Evolutionary conservation across 2,329 filamentous ascomycete species (phyloP), one percentile per base, ranked within the genome.

Genomic region (Onygenales sp.): DNA sequence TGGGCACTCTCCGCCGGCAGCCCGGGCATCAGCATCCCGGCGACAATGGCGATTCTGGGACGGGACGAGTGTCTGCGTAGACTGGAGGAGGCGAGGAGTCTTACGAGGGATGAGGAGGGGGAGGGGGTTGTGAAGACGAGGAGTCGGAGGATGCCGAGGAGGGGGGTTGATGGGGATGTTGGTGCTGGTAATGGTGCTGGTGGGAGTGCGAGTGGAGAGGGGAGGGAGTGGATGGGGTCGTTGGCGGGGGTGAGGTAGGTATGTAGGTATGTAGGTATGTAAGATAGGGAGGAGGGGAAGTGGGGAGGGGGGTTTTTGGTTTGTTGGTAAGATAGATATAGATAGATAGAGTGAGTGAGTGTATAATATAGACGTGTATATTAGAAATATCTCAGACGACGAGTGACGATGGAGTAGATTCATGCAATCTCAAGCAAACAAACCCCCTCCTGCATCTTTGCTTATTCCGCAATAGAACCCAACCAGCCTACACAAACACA

Each of bases 41-140:
- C 75, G 41, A 75, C 75, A 2, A 78, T 85, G 78, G 69, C 63
- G 10, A 72, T 82, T 17, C 63, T 85, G 21, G 81, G 82, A 0
- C 73, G 73, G 46, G 68, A 75, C 2, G 78, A 81, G 60, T 75
- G 73, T 8, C 57, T 78, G 17, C 62, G 64, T 47, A 68, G 78
- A 48, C 57, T 79, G n/a, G 58, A 66, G 46, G 68, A 73, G 52
- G 71, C 73, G 5, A 70, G 64, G 46, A 52, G 59, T 11, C 48
- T 66, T 54, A 72, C 70, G 14, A 59, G 55, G 48, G 43, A 55
- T 38, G 43, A 61, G 10, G 59, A 56, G 52, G n/a, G 59, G 58
- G 32, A 56, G 55, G 50, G 60, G 57, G 36, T 58, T 61, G 9
- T 60, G 60, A 7, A 58, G 57, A 9, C 21, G 21, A 27, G 21